phyloP scores from a whole-genome alignment of 2,329 filamentous ascomycete species.

The Diaporthe batatas region DNA sequence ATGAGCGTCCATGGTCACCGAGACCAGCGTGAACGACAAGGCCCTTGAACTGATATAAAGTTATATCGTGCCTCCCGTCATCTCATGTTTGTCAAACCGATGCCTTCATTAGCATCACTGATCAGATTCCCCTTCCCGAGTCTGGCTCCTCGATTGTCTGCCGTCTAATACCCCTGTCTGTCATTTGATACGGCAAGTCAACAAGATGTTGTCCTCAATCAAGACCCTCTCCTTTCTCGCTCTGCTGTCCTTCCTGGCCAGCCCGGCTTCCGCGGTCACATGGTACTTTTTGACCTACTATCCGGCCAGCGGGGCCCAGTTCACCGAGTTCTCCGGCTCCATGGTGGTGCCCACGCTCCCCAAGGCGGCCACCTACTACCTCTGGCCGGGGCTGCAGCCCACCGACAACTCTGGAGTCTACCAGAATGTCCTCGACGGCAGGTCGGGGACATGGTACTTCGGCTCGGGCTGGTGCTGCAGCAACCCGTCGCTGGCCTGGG shows the following conservation, averaged over 20 bases:
- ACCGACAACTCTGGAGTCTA: constrained; percentile 57
- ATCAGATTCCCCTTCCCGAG: background rate
- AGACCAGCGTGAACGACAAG: background rate
- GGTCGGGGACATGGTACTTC: constrained; percentile 57
- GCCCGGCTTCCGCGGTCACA: constrained; percentile 48
- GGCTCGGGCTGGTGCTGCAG: constrained; percentile 57
- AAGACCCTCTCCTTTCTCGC: constrained; percentile 33
- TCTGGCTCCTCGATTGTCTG: background rate
- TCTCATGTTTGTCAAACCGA: background rate
- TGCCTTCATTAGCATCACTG: background rate
- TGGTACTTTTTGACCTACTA: constrained; percentile 54
- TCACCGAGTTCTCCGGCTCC: constrained; percentile 51
- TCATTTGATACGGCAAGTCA: no score
- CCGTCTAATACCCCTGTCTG: background rate
- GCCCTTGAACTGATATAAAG: background rate
- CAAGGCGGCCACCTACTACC: constrained; percentile 54
- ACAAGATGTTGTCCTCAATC: constrained; percentile 38
- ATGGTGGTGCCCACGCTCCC: constrained; percentile 50
- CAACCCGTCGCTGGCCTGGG: constrained; percentile 55
- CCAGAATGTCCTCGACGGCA: constrained; percentile 57
- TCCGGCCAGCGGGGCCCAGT: constrained; percentile 51
- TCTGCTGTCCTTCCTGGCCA: constrained; percentile 46
- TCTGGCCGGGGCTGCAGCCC: constrained; percentile 58
- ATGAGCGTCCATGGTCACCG: background rate
- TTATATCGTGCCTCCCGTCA: constrained; percentile 22